Percentiles rank a stretch among this genome's conserved stretches.
Evolutionary conservation across 257 asterid species (phyloP).

Genomic region (Nicotiana sylvestris): DNA sequence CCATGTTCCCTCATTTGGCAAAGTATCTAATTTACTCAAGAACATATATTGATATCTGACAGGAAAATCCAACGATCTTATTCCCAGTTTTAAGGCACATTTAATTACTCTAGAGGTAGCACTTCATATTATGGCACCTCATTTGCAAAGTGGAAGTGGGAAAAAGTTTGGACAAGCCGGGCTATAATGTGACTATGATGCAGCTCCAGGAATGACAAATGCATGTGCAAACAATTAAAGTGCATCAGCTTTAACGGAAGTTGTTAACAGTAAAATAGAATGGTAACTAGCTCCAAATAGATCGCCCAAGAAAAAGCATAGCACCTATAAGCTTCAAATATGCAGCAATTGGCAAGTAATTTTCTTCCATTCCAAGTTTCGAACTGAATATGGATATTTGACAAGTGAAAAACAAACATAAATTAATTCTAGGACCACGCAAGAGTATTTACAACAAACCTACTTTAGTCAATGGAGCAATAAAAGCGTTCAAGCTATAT

Average conservation of each 20-base stretch:
- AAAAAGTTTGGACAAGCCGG: not conserved
- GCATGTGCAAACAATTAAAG: not conserved
- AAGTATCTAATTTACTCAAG: not conserved
- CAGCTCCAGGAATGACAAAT: not conserved
- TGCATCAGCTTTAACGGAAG: not conserved
- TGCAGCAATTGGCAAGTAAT: not conserved
- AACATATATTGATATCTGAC: not conserved
- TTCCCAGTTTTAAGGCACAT: not conserved
- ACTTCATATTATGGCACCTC: not conserved
- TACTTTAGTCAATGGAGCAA: no score
- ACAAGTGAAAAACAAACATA: no score
- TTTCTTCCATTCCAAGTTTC: no score
- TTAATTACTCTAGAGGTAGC: not conserved
- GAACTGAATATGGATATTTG: no score
- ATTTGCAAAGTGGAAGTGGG: not conserved
- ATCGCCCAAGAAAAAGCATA: not conserved
- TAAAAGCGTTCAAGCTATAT: no score
- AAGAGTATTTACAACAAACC: no score
- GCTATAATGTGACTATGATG: not conserved
- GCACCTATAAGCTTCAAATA: not conserved
- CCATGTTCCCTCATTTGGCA: not conserved
- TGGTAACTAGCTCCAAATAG: not conserved
- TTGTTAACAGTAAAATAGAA: not conserved
- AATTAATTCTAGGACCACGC: no score
- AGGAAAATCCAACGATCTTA: not conserved